Evolutionary conservation across 371 early-diverging fungal genomes (phyloP), one percentile per base, ranked within the genome.

Genomic region (Apophysomyces elegans): DNA sequence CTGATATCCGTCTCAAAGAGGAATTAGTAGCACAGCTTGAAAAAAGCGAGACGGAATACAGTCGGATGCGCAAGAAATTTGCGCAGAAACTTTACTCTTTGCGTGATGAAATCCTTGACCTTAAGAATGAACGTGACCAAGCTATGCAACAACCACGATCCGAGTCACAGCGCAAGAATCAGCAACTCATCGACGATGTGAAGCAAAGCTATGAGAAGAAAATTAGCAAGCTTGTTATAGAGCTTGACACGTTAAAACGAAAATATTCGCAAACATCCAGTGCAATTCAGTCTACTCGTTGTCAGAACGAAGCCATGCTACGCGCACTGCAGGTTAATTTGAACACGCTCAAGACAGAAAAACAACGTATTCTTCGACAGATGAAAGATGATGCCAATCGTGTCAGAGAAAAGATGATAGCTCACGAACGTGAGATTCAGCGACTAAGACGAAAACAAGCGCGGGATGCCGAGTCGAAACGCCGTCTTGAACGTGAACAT

Each of bases 311-410:
- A 64, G 73, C 71, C 37, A 78, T 81, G 62, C 61, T 89, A 4
- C 78, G 84, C 32, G 77, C 78, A 0, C 72, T 89, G 56, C 79
- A 81, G 36, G 73, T 74, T 14, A 80, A 81, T 54, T 80, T 90
- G 9, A 88, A 90, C 65, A 81, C 78, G 1, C 85, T 88, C 60
- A 88, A 87, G 74, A 77, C 81, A 11, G 95, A 94, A 70, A 93
- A 93, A 67, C 67, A 83, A n/a, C 85, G 89, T 4, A 90, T 92
- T 88, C 70, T 92, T 67, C 90, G 89, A 66, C 87, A 90, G 12
- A 89, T 93, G 83, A 91, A 90, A 68, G 87, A 88, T 46, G 92
- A 92, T 65, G 85, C 88, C 4, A 82, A 88, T 60, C 80, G 85
- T 11, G 84, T 85, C 68, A 85, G 90, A 61, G 91, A 89, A 26